A percentile compares a stretch with the other conserved stretches of the same genome.
phyloP scores from a whole-genome alignment of 2,329 filamentous ascomycete genomes.

The Sporothrix phasma region DNA sequence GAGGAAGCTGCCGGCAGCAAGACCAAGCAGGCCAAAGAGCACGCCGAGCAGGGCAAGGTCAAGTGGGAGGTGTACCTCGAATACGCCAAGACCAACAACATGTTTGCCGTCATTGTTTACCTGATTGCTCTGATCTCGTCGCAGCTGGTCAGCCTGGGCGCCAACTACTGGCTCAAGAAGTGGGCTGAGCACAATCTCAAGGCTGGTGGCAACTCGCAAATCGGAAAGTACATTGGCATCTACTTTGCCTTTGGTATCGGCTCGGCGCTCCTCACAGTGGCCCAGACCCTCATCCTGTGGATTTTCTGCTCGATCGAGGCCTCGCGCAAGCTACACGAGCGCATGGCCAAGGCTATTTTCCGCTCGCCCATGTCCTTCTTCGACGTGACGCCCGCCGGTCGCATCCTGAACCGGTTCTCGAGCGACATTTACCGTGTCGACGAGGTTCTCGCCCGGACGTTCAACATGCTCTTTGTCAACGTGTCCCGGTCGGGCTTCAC shows the following conservation, averaged over 20 bases:
- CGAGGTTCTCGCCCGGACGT: slow-evolving; percentile 88
- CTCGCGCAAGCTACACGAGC: slow-evolving; percentile 89
- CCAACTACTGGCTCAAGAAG: slow-evolving; percentile 84
- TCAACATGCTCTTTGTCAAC: slow-evolving; percentile 91
- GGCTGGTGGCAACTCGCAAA: slow-evolving; percentile 57
- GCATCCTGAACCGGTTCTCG: slow-evolving; percentile 93
- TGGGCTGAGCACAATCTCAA: slow-evolving; percentile 77
- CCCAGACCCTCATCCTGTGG: slow-evolving; percentile 93
- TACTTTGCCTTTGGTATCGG: slow-evolving; percentile 94
- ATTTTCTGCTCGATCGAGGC: slow-evolving; percentile 99
- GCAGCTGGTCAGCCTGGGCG: slow-evolving; percentile 73
- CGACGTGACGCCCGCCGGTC: slow-evolving; percentile 90
- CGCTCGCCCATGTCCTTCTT: slow-evolving; percentile 98
- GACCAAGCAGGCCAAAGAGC: slow-evolving; percentile 80
- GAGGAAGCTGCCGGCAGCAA: slow-evolving; percentile 69
- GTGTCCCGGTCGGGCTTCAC: slow-evolving; percentile 69
- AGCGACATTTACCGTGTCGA: slow-evolving; percentile 78
- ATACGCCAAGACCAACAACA: slow-evolving; percentile 90
- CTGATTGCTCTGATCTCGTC: slow-evolving; percentile 64
- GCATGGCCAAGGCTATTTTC: slow-evolving; percentile 96
- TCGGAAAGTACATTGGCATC: slow-evolving; percentile 86
- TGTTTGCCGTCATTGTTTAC: slow-evolving; percentile 75
- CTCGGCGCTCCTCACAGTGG: slow-evolving; percentile 69
- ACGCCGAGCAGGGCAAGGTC: slow-evolving; percentile 88
- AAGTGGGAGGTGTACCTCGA: slow-evolving; percentile 94